Conservation (phyloP, 345 rosid genomes). For the Salix koriyanagi region DNA sequence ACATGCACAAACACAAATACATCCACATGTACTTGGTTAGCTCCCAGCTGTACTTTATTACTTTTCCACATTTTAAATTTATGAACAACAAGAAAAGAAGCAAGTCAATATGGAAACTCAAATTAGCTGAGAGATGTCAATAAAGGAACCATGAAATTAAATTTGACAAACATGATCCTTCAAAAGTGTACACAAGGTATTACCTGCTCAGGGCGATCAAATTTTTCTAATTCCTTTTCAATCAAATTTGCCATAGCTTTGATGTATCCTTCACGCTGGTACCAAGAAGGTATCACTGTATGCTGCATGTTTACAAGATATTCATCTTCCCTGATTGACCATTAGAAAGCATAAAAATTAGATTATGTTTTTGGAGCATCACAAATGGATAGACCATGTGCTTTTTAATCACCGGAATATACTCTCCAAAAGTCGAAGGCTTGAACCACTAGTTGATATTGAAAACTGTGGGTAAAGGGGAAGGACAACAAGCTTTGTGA, state of each 20-base stretch:
- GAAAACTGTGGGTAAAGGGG: slow-evolving; percentile 99
- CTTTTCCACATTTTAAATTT: no score
- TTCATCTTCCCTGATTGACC: slow-evolving; percentile 76
- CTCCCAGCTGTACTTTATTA: background rate
- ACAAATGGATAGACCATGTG: background rate
- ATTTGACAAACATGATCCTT: slow-evolving; percentile 1
- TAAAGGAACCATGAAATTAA: background rate
- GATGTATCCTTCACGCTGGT: slow-evolving; percentile 96
- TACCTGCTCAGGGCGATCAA: slow-evolving; percentile 74
- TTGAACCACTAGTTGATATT: slow-evolving; percentile 97
- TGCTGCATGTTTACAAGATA: slow-evolving; percentile 98
- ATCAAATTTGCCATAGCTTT: slow-evolving; percentile 82
- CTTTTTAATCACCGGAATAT: slow-evolving; percentile 66
- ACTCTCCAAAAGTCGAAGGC: slow-evolving; percentile 88
- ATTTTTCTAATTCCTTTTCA: slow-evolving; percentile 62
- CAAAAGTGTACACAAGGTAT: background rate
- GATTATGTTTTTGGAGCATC: background rate
- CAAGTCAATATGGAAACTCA: background rate
- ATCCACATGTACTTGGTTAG: background rate
- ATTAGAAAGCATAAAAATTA: slow-evolving; percentile 21
- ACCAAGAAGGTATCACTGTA: slow-evolving; percentile 98
- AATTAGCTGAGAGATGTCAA: background rate
- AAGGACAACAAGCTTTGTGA: slow-evolving; percentile 91
- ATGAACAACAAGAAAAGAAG: background rate
- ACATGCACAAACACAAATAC: no score